Evolutionary conservation across 352 stramenopile species (phyloP).

Genomic region (Chloridella minuta): DNA sequence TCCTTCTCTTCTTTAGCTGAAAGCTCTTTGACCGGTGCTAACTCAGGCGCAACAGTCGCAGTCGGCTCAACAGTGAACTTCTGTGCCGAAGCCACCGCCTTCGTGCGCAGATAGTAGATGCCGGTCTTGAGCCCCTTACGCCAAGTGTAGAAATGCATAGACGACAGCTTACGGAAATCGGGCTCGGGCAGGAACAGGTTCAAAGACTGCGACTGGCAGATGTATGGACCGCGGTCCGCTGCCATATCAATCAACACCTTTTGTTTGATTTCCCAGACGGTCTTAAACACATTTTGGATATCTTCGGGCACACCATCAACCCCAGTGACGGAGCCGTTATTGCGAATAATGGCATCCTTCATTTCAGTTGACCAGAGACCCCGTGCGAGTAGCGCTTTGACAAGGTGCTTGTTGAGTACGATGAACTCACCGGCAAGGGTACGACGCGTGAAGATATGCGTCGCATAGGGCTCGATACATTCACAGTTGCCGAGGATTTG

Average conservation of each 20-base stretch:
- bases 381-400: slow-evolving; percentile 69
- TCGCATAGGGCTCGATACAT: slow-evolving; percentile 87
- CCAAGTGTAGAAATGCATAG: slow-evolving; percentile 99
- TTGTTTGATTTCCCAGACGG: slow-evolving; percentile 98
- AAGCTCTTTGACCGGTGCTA: no score
- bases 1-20: no score
- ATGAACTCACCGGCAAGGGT: slow-evolving; percentile 94
- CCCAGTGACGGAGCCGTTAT: slow-evolving; percentile 51
- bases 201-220: slow-evolving; percentile 79
- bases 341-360: slow-evolving; percentile 88
- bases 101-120: slow-evolving; percentile 97
- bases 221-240: slow-evolving; percentile 82
- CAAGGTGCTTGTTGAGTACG: slow-evolving; percentile 95
- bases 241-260: slow-evolving; percentile 78
- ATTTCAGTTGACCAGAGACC: slow-evolving; percentile 80
- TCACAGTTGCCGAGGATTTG: slow-evolving; percentile 99
- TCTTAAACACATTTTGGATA: slow-evolving; percentile 90
- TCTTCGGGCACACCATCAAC: slow-evolving; percentile 27
- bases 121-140: slow-evolving; percentile 97
- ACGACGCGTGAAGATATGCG: slow-evolving; percentile 96
- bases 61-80: slow-evolving; percentile 97
- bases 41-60: slow-evolving; percentile 19
- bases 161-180: slow-evolving; percentile 84
- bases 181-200: slow-evolving; percentile 94
- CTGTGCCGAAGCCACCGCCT: slow-evolving; percentile 91